Evolutionary conservation across 176 grass and related monocot species (phyloP).

Genomic region (Triticum urartu): DNA sequence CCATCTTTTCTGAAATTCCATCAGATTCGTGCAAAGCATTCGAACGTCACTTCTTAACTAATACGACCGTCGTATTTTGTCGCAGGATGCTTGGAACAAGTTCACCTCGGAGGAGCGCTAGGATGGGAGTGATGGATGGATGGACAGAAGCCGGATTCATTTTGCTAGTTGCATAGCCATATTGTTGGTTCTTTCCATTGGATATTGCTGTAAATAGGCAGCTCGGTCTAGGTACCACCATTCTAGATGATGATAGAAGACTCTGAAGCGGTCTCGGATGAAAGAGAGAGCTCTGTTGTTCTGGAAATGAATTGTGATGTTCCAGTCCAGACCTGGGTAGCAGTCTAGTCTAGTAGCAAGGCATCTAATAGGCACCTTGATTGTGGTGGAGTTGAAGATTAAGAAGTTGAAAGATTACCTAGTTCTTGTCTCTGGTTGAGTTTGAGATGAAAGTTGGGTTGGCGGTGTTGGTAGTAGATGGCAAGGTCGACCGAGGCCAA

Average conservation of each 20-base stretch:
- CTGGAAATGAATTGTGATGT: not conserved
- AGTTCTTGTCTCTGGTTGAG: too few species aligned
- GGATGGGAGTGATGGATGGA: not conserved
- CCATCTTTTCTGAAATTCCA: not conserved
- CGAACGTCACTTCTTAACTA: not conserved
- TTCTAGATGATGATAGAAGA: not conserved
- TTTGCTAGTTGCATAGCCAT: conserved; percentile 35
- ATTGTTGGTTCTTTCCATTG: conserved; percentile 38
- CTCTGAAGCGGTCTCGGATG: not conserved
- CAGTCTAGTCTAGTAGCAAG: not conserved
- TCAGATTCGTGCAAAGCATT: not conserved
- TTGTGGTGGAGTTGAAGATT: not conserved
- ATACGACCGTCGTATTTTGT: not conserved
- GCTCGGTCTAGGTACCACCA: conserved; percentile 13
- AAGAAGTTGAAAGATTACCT: not conserved
- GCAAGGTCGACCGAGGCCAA: too few species aligned
- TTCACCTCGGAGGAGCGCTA: conserved; percentile 80
- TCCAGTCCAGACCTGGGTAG: not conserved
- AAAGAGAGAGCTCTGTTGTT: not conserved
- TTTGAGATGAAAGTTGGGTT: too few species aligned
- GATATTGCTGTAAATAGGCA: conserved; percentile 53
- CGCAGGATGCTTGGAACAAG: conserved; percentile 77
- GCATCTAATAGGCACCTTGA: too few species aligned
- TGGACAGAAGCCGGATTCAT: not conserved
- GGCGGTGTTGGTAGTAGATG: too few species aligned